Conservation (phyloP, 306 rosid genomes). For the Ziziphus jujuba region DNA sequence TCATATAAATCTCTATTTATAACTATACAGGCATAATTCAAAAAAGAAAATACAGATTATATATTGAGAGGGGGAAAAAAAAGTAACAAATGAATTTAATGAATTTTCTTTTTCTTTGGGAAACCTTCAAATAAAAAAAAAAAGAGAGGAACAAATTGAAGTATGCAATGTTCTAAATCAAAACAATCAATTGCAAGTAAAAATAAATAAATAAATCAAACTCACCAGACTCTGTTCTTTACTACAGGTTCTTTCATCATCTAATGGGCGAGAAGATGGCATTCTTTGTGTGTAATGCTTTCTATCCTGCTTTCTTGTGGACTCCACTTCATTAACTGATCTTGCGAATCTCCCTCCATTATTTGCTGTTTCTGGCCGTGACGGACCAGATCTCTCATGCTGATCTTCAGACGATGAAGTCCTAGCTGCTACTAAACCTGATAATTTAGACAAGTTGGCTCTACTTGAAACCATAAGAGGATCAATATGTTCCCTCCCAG, state of each 20-base stretch:
- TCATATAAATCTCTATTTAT: not conserved
- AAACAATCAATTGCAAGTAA: not conserved
- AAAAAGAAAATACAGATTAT: not conserved
- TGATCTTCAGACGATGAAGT: conserved; percentile 37
- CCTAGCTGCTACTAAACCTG: conserved; percentile 64
- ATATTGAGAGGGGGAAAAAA: not conserved
- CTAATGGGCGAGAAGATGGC: conserved; percentile 37
- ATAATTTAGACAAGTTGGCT: conserved; percentile 45
- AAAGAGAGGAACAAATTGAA: not conserved
- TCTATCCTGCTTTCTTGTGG: conserved; percentile 45
- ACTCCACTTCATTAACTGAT: conserved; percentile 42
- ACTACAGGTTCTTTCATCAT: conserved; percentile 36
- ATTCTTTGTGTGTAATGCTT: conserved; percentile 39
- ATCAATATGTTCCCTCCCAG: conserved; percentile 47
- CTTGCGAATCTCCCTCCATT: conserved; percentile 38
- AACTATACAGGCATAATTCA: not conserved
- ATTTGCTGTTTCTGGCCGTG: conserved; percentile 26
- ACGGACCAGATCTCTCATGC: conserved; percentile 46
- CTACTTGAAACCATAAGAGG: conserved; percentile 29
- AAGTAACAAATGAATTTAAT: not conserved
- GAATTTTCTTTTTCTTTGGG: no score
- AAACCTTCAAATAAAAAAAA: no score
- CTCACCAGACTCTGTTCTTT: conserved; percentile 57
- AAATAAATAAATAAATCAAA: conserved; percentile 17
- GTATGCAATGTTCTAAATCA: not conserved